A percentile compares a stretch with the other conserved stretches of the same genome.
These are phyloP conservation scores for Selenicereus undatus DNA, from an alignment of 148 eudicot species.

Conservation along the genomic window DNA sequence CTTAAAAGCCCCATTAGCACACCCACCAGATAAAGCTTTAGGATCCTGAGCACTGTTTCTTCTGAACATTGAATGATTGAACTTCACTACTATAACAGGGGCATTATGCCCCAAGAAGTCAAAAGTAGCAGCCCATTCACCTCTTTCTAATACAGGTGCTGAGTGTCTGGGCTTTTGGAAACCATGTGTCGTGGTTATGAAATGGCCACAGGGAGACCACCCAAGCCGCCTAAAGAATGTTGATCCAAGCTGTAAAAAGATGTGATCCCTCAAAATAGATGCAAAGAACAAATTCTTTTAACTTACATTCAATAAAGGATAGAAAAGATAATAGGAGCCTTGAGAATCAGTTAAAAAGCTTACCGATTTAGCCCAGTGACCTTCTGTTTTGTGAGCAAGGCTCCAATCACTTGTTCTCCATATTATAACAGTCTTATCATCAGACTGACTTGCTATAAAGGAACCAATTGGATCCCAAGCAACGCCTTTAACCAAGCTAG, in stretches of 20 bases:
- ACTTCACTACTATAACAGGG: slow-evolving; percentile 89
- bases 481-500: slow-evolving; percentile 97
- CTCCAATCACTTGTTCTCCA: slow-evolving; percentile 99
- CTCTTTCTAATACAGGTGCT: slow-evolving; percentile 97
- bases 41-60: slow-evolving; percentile 53
- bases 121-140: slow-evolving; percentile 97
- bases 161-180: slow-evolving; percentile 98
- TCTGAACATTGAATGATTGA: slow-evolving; percentile 93
- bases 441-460: slow-evolving; percentile 94
- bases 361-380: slow-evolving; percentile 99
- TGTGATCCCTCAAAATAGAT: slow-evolving; percentile 20
- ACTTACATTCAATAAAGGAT: slow-evolving; percentile 11
- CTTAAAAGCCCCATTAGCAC: slow-evolving; percentile 82
- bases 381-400: slow-evolving; percentile 95
- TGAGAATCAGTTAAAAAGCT: slow-evolving; percentile 19
- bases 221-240: slow-evolving; percentile 98
- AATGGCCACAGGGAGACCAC: slow-evolving; percentile 99
- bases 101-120: slow-evolving; percentile 99
- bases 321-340: background rate
- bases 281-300: background rate
- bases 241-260: slow-evolving; percentile 81
- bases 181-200: slow-evolving; percentile 95
- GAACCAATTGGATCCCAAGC: slow-evolving; percentile 99
- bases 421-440: slow-evolving; percentile 94
- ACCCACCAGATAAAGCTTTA: slow-evolving; percentile 61